Evolutionary conservation across 2,329 filamentous ascomycete genomes (phyloP).

Genomic region (Cladophialophora psammophila): DNA sequence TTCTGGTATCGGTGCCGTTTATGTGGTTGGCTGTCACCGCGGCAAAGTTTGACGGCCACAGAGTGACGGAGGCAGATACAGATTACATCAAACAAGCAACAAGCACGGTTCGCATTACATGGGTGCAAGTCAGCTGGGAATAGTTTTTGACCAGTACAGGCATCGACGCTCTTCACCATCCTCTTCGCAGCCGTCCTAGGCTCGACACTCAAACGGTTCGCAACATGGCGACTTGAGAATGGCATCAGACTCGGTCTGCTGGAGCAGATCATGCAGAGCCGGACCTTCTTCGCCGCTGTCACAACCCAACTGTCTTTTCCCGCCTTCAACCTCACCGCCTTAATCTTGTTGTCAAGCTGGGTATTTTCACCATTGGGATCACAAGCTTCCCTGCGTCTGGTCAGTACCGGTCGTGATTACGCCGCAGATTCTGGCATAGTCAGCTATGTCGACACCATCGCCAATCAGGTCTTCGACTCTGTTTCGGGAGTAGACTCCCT

Average conservation of each 20-base stretch:
- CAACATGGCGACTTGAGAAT: conserved; percentile 33
- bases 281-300: conserved; percentile 36
- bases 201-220: conserved; percentile 32
- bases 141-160: conserved; percentile 12
- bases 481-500: conserved; percentile 26
- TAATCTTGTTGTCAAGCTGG: conserved; percentile 34
- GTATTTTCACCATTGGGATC: conserved; percentile 37
- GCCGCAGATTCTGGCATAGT: conserved; percentile 17
- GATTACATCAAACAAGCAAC: conserved; percentile 27
- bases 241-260: conserved; percentile 36
- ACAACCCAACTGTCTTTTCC: conserved; percentile 25
- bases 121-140: background rate
- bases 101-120: conserved; percentile 15
- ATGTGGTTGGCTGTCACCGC: conserved; percentile 29
- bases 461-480: conserved; percentile 20
- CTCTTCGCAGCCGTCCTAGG: conserved; percentile 38
- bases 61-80: conserved; percentile 21
- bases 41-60: conserved; percentile 18
- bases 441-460: conserved; percentile 23
- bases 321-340: conserved; percentile 30
- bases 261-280: conserved; percentile 38
- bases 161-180: conserved; percentile 37
- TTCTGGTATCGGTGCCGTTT: conserved; percentile 26
- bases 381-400: conserved; percentile 35
- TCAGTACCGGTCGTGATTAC: conserved; percentile 21